A percentile compares a stretch with the other conserved stretches of the same genome.
Evolutionary conservation across 2,329 filamentous ascomycete genomes (phyloP).

Genomic region (Cladosporium cucumerinum): DNA sequence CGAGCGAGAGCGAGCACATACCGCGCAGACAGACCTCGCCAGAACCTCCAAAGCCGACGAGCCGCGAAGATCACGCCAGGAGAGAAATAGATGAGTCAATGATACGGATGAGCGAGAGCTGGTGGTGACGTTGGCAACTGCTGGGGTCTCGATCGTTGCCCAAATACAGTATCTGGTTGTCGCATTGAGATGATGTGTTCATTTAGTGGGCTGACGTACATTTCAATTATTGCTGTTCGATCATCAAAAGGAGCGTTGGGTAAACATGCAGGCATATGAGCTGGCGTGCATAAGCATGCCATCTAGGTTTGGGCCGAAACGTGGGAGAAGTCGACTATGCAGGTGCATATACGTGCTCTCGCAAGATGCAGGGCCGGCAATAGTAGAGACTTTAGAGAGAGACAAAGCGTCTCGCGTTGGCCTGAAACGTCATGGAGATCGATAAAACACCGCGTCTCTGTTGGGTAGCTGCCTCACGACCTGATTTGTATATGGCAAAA

Average conservation of each 20-base stretch:
- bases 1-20: no score
- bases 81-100: neutral
- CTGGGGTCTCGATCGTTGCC: neutral
- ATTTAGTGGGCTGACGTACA: neutral
- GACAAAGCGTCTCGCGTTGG: neutral
- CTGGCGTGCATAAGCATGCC: neutral
- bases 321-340: constrained; percentile 5
- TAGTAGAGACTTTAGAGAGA: neutral
- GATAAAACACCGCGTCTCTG: neutral
- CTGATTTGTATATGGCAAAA: neutral
- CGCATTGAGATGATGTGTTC: neutral
- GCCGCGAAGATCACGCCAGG: neutral
- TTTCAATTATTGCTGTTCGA: neutral
- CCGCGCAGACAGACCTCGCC: no score
- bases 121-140: neutral
- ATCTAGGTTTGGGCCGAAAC: constrained; percentile 13
- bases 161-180: neutral
- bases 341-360: constrained; percentile 3
- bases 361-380: neutral
- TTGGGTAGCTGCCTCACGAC: neutral
- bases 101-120: neutral
- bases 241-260: neutral
- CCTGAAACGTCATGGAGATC: neutral
- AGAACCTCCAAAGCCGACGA: neutral
- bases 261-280: constrained; percentile 5